Conservation (phyloP, 768 basidiomycete genomes). For the Omphalotus guepiniiformis region DNA sequence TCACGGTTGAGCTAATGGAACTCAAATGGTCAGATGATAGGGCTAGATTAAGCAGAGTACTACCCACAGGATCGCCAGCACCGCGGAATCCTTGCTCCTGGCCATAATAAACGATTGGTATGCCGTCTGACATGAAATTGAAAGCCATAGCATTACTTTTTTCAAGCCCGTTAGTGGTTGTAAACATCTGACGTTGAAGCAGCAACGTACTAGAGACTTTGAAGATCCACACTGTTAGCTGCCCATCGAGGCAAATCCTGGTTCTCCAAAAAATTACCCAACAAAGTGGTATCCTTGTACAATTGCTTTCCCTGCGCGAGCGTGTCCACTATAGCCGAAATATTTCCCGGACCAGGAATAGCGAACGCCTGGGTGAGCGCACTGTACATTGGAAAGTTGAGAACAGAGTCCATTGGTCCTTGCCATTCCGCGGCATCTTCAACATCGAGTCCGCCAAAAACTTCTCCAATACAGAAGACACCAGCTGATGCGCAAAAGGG, state of each 20-base stretch:
- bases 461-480: conserved; percentile 86
- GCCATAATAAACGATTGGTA: conserved; percentile 79
- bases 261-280: conserved; percentile 81
- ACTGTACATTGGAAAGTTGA: conserved; percentile 68
- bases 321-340: conserved; percentile 48
- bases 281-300: conserved; percentile 38
- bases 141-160: conserved; percentile 69
- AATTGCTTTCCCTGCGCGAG: conserved; percentile 49
- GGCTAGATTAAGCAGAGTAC: not conserved
- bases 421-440: conserved; percentile 53
- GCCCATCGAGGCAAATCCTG: conserved; percentile 76
- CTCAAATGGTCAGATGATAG: not conserved
- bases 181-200: not conserved
- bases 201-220: conserved; percentile 55
- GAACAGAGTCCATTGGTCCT: conserved; percentile 63
- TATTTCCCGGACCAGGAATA: conserved; percentile 67
- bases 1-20: conserved; percentile 61
- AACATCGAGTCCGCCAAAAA: conserved; percentile 52
- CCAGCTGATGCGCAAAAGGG: conserved; percentile 68
- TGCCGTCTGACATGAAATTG: conserved; percentile 77
- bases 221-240: conserved; percentile 66
- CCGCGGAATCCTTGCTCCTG: conserved; percentile 74
- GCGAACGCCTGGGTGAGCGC: conserved; percentile 61
- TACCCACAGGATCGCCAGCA: conserved; percentile 56
- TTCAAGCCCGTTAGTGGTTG: too few relatives aligned